Evolutionary conservation across 2,329 filamentous ascomycete genomes (phyloP), one percentile per base, ranked within the genome.

Genomic region (Fusarium algeriense): DNA sequence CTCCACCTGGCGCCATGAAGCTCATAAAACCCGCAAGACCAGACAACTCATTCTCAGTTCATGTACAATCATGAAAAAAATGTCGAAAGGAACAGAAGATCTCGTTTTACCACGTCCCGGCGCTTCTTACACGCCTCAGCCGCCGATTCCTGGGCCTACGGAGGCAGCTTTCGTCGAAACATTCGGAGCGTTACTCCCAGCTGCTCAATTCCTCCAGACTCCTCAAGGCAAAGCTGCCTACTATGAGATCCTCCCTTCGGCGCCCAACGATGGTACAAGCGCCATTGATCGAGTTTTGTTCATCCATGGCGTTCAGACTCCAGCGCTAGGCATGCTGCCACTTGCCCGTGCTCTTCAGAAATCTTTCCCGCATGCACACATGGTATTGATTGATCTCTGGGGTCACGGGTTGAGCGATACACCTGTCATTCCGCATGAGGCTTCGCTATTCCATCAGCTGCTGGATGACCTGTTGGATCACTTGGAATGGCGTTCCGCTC

Each of bases 371-470:
- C 30, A 69, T 1, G 74, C 84, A 0, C 78, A 84, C 14, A 78
- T 83, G 35, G 82, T 85, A 0, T 76, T 86, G 2, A 20, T 86
- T 17, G 86, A 88, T 60, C 81, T 84, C 14, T 88, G 85, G 85
- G 86, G 86, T 34, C 87, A 88, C 54, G 86, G 86, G 0, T 75
- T 88, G n/a, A 83, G 78, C 32, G 83, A 84, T 9, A 87, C 85
- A 0, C 86, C 86, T 0, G 5, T 84, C 2, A 34, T 73, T 0
- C 71, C 85, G 0, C 85, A 88, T 56, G 78, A 77, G 0, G 68
- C 82, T 1, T 41, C 58, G 0, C 64, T 87, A 2, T 88, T 88
- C 60, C 82, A 85, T 48, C 19, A 19, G 1, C 72, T 85, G 6
- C 58, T 88, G 0, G 78, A 83, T 8, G 64, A 63, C 1, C 32